phyloP scores from a whole-genome alignment of 805 yeast genomes.

The Saccharomyces cerevisiae region DNA sequence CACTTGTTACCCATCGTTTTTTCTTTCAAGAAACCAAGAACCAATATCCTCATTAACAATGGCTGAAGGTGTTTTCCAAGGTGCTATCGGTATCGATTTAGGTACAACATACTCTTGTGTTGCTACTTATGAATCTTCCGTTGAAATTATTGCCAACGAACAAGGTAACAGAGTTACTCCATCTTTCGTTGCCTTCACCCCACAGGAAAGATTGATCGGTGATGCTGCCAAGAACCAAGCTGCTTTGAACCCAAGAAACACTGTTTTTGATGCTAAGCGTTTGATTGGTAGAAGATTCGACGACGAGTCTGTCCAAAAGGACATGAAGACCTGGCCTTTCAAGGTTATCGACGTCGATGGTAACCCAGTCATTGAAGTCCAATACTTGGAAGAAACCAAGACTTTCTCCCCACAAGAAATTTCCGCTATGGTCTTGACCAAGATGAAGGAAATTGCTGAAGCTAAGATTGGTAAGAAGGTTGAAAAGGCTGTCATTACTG shows the following conservation, averaged over 20 bases:
- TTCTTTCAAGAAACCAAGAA: constrained; percentile 15
- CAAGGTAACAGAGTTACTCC: constrained; percentile 84
- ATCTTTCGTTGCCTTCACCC: constrained; percentile 72
- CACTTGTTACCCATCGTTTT: not conserved
- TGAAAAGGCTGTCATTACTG: constrained; percentile 69
- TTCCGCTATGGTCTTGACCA: constrained; percentile 68
- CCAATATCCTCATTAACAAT: constrained; percentile 37
- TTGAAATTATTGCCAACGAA: constrained; percentile 73
- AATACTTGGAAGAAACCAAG: constrained; percentile 60
- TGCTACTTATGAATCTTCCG: constrained; percentile 69
- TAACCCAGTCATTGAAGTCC: constrained; percentile 63
- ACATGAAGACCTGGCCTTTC: constrained; percentile 87
- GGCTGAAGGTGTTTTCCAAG: constrained; percentile 99
- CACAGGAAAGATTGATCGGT: constrained; percentile 72
- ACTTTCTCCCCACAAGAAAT: constrained; percentile 68
- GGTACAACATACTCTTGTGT: constrained; percentile 83
- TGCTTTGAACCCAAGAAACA: constrained; percentile 69
- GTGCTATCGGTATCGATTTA: constrained; percentile 98
- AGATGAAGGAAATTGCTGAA: constrained; percentile 78
- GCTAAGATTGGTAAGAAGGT: constrained; percentile 64
- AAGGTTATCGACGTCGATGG: constrained; percentile 56
- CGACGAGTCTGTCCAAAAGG: constrained; percentile 73
- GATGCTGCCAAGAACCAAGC: constrained; percentile 82
- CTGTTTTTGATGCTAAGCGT: constrained; percentile 78
- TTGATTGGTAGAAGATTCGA: constrained; percentile 74